These are phyloP conservation scores for Rutstroemia sp. DNA, from an alignment of 2,329 filamentous ascomycete species.

Conservation along the genomic window DNA sequence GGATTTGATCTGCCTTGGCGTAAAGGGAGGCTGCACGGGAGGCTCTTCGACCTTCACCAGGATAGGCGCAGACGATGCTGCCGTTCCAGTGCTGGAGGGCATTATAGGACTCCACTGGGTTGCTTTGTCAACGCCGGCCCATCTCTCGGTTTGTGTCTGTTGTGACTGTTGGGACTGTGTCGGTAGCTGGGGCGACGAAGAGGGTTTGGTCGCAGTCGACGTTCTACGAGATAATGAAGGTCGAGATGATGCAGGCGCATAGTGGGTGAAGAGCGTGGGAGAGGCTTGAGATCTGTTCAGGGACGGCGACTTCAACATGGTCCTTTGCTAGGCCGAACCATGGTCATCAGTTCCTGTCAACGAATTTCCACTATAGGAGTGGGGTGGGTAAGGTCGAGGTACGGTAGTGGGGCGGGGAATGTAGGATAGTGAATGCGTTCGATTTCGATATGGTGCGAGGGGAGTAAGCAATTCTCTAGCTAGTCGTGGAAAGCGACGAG, in stretches of 20 bases:
- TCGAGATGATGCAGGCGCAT: constrained; percentile 22
- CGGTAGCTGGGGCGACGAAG: constrained; percentile 11
- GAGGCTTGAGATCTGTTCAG: constrained; percentile 23
- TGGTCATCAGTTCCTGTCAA: constrained; percentile 11
- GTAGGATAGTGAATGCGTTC: neutral
- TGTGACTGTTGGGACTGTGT: constrained; percentile 6
- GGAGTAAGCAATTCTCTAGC: neutral
- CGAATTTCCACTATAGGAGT: constrained; percentile 1
- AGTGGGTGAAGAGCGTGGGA: constrained; percentile 22
- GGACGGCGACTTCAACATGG: constrained; percentile 26
- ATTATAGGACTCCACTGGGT: constrained; percentile 27
- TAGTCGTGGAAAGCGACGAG: too few relatives aligned
- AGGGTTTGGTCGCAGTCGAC: constrained; percentile 17
- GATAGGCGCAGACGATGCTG: constrained; percentile 4
- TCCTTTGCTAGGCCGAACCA: constrained; percentile 18
- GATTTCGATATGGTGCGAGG: neutral
- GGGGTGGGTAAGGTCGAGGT: constrained; percentile 1
- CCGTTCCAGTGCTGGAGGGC: constrained; percentile 15
- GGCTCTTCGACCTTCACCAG: constrained; percentile 3
- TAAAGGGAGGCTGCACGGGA: neutral
- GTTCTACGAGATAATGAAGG: constrained; percentile 21
- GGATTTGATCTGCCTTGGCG: neutral
- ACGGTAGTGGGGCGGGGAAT: neutral
- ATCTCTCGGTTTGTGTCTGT: constrained; percentile 14
- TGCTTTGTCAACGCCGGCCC: constrained; percentile 23